Evolutionary conservation across 495 filamentous ascomycete species (phyloP), one percentile per base, ranked within the genome.

Genomic region (Lophiotrema nucula): DNA sequence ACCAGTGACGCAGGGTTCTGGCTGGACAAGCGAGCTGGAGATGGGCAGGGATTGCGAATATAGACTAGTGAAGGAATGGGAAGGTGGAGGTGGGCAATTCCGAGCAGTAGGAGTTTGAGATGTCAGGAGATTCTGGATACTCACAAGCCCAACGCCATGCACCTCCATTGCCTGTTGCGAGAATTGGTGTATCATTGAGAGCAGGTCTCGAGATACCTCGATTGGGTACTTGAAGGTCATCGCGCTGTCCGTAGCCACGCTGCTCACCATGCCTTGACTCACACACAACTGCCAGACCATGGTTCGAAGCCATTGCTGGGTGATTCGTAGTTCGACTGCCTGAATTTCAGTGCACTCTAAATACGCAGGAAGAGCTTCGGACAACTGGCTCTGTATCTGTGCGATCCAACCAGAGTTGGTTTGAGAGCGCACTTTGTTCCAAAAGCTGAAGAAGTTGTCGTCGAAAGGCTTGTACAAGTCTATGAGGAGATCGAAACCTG

Each of bases 251-350:
- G 69, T 33, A 52, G 73, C 77, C 2, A 70, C 65, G 4, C 76
- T 74, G 18, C 74, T 76, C 23, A 86, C 68, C 38, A 79, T 74
- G 8, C 81, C 79, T 46, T 85, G 82, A 11, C 76, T 74, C 21
- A 75, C 68, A 11, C 77, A 53, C 72, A 92, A 68, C 55, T 90
- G 85, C 89, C 89, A 93, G 1, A 88, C 79, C 65, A 86, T 85
- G 23, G 87, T 88, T 60, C 88, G 84, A n/a, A 92, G 79, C 89
- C 89, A 95, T 66, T 88, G 83, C 69, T 92, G 88, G 28, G 86
- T 89, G 6, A 83, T 76, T 8, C 82, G 77, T 8, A 90, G 73
- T 64, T 95, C 88, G 16, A 82, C 77, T 21, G 84, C 80, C 70
- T 90, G 86, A 8, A 76, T 81, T 52, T 92, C 83, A 1, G 82